Conservation (phyloP, 2,329 filamentous ascomycete species). For the Ophiostoma piceae region DNA sequence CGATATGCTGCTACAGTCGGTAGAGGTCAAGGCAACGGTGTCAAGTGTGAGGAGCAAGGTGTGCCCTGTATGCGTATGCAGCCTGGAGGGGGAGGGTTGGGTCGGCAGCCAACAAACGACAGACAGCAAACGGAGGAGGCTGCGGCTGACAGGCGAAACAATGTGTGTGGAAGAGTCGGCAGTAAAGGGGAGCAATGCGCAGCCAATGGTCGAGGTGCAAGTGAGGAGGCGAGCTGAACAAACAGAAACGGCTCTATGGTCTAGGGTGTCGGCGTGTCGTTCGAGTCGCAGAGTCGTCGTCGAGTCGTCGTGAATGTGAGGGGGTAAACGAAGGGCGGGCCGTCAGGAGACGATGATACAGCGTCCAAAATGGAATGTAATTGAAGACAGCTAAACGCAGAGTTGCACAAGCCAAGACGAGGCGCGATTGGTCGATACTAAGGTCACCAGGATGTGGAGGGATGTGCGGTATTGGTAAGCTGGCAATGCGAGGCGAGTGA, state of each 20-base stretch:
- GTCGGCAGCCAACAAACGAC: neutral
- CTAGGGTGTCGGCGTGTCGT: constrained; percentile 2
- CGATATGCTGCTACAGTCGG: neutral
- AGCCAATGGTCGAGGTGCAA: neutral
- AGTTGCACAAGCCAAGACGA: neutral
- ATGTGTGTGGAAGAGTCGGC: neutral
- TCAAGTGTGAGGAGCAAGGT: neutral
- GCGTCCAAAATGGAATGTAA: neutral
- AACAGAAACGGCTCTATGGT: neutral
- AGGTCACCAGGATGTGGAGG: neutral
- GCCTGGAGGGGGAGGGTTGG: neutral
- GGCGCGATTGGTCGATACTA: constrained; percentile 3
- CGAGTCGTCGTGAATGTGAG: neutral
- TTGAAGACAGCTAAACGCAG: neutral
- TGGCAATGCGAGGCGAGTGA: neutral
- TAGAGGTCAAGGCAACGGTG: neutral
- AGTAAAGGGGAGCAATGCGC: neutral
- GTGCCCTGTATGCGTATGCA: neutral
- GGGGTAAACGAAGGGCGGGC: neutral
- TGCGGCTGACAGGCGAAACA: neutral
- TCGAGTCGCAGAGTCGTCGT: neutral
- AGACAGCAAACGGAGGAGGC: neutral
- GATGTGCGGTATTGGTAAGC: neutral
- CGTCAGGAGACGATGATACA: neutral
- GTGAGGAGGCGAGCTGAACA: neutral